Evolutionary conservation across 306 rosid genomes (phyloP).

Genomic region (Begonia peltatifolia): DNA sequence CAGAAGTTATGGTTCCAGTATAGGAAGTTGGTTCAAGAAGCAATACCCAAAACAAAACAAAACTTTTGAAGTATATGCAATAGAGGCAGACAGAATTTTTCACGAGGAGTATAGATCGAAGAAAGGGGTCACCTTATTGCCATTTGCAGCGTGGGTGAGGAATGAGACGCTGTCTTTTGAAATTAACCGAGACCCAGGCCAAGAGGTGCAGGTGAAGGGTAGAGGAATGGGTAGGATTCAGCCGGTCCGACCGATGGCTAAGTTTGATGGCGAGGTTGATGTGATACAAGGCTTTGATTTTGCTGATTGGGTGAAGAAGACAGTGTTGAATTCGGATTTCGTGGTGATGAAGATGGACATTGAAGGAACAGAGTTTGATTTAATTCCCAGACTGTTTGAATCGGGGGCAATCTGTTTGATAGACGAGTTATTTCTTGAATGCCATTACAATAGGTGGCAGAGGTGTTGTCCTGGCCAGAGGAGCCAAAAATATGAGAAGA

Average conservation of each 20-base stretch:
- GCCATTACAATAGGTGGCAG: constrained; percentile 99
- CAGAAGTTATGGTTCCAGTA: constrained; percentile 90
- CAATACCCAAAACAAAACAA: constrained; percentile 94
- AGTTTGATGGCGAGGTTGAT: constrained; percentile 63
- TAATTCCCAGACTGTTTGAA: constrained; percentile 75
- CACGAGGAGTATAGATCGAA: constrained; percentile 69
- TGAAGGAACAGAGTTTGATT: constrained; percentile 87
- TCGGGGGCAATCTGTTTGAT: constrained; percentile 90
- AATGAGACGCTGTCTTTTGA: constrained; percentile 74
- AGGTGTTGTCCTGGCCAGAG: constrained; percentile 90
- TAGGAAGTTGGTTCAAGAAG: constrained; percentile 93
- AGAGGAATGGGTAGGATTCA: constrained; percentile 98
- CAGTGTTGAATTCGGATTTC: constrained; percentile 54
- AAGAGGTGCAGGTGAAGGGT: constrained; percentile 58
- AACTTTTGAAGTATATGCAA: constrained; percentile 78
- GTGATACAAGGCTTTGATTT: constrained; percentile 84
- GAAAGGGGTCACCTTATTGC: constrained; percentile 56
- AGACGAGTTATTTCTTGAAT: constrained; percentile 89
- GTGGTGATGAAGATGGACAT: constrained; percentile 99
- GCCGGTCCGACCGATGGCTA: constrained; percentile 25
- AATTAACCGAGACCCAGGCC: constrained; percentile 68
- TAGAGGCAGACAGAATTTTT: constrained; percentile 78
- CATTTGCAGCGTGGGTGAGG: constrained; percentile 93
- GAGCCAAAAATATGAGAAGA: constrained; percentile 73
- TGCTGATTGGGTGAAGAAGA: constrained; percentile 68